Percentiles rank a stretch among this genome's conserved stretches.
These are phyloP conservation scores for Astrocystis sublimbata DNA, from an alignment of 495 filamentous ascomycete genomes.

Conservation along the genomic window DNA sequence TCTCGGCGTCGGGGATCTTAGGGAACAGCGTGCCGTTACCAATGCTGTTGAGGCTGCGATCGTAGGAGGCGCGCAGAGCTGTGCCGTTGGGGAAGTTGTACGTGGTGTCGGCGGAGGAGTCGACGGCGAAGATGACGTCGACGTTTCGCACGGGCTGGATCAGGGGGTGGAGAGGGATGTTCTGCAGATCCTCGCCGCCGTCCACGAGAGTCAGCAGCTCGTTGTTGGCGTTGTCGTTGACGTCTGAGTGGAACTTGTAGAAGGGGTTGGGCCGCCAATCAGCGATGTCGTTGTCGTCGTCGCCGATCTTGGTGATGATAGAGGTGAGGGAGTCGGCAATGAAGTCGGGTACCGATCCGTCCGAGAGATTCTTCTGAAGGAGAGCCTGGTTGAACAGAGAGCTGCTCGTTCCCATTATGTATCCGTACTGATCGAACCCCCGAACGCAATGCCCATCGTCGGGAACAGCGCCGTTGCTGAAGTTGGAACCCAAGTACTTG, in stretches of 20 bases:
- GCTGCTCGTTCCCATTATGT: constrained; percentile 86
- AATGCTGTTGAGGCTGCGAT: constrained; percentile 65
- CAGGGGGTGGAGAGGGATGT: constrained; percentile 82
- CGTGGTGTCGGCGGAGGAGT: constrained; percentile 78
- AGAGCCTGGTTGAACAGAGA: constrained; percentile 82
- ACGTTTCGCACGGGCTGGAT: constrained; percentile 77
- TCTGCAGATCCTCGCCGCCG: constrained; percentile 71
- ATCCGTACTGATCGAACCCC: constrained; percentile 86
- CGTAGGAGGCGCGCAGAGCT: constrained; percentile 77
- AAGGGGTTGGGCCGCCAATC: constrained; percentile 86
- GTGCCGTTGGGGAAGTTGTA: constrained; percentile 86
- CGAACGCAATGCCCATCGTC: constrained; percentile 63
- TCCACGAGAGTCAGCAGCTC: constrained; percentile 66
- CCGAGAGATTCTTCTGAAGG: constrained; percentile 59
- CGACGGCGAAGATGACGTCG: constrained; percentile 91
- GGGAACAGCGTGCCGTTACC: constrained; percentile 85
- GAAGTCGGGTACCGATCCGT: constrained; percentile 50
- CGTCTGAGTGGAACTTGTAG: constrained; percentile 62
- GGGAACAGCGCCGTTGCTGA: constrained; percentile 63
- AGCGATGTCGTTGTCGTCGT: constrained; percentile 73
- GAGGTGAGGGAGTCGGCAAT: constrained; percentile 52
- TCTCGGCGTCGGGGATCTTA: constrained; percentile 74
- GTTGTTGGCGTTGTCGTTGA: constrained; percentile 59
- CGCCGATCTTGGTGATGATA: constrained; percentile 57
- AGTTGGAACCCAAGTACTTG: constrained; percentile 77